Conservation (phyloP, 257 asterid species). For the Petrea volubilis region DNA sequence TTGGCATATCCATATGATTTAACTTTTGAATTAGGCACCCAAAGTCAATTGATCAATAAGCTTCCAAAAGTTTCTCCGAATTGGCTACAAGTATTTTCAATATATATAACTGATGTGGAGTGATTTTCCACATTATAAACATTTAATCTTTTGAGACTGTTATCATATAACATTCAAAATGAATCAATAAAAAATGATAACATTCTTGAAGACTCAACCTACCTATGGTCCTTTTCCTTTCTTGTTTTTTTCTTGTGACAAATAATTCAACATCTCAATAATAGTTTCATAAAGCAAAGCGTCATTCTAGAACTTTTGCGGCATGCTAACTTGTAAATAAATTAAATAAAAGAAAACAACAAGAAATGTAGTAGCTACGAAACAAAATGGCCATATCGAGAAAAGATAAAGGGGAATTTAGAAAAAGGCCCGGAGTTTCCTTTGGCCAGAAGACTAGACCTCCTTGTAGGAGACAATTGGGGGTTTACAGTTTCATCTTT, state of each 20-base stretch:
- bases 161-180: neutral
- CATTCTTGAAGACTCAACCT: constrained; percentile 8
- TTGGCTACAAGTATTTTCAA: neutral
- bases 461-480: constrained; percentile 62
- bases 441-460: constrained; percentile 55
- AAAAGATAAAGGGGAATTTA: constrained; percentile 37
- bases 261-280: neutral
- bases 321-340: constrained; percentile 2
- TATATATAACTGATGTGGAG: no score
- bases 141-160: no score
- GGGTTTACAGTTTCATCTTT: constrained; percentile 45
- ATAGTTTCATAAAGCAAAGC: neutral
- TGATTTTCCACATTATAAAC: no score
- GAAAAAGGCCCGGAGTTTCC: constrained; percentile 39
- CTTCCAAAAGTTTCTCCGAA: neutral
- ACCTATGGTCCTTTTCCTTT: neutral
- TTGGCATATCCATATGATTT: neutral
- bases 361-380: neutral
- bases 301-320: neutral
- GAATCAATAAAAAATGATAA: neutral
- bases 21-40: neutral
- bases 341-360: neutral
- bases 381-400: constrained; percentile 17
- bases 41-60: neutral
- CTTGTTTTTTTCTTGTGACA: neutral